phyloP scores from a whole-genome alignment of 2,329 filamentous ascomycete species.

The Pseudophaeomoniella oleicola region DNA sequence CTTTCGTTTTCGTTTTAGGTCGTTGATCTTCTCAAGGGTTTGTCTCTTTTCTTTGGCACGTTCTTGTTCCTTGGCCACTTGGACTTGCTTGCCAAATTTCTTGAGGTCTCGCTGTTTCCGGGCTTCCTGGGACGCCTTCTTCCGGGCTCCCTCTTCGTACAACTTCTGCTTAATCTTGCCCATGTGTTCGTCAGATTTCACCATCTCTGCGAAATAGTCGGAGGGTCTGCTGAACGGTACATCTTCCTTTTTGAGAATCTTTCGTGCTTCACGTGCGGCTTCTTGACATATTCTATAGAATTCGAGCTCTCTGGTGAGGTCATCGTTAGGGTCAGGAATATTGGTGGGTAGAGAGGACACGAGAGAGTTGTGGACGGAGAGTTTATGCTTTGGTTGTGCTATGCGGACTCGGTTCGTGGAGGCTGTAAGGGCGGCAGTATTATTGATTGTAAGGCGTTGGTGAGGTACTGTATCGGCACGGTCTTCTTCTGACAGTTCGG shows the following conservation, averaged over 20 bases:
- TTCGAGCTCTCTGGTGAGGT: slow-evolving; percentile 78
- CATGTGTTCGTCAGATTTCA: slow-evolving; percentile 98
- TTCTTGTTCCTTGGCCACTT: slow-evolving; percentile 92
- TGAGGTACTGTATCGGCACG: slow-evolving; percentile 77
- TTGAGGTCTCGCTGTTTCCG: slow-evolving; percentile 86
- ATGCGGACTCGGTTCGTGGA: slow-evolving; percentile 60
- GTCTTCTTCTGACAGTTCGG: slow-evolving; percentile 69
- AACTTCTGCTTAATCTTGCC: slow-evolving; percentile 88
- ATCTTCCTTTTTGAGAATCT: slow-evolving; percentile 65
- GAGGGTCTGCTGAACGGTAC: slow-evolving; percentile 75
- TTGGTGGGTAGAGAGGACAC: slow-evolving; percentile 43
- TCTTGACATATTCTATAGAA: slow-evolving; percentile 85
- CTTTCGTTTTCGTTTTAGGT: slow-evolving; percentile 87
- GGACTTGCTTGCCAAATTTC: slow-evolving; percentile 98
- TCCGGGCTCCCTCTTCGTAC: slow-evolving; percentile 76
- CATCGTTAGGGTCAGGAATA: slow-evolving; percentile 76
- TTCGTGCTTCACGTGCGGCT: slow-evolving; percentile 58
- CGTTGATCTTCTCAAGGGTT: slow-evolving; percentile 89
- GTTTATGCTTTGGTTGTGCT: slow-evolving; percentile 42
- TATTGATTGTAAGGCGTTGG: slow-evolving; percentile 93
- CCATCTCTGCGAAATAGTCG: slow-evolving; percentile 98
- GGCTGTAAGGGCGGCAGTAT: slow-evolving; percentile 70
- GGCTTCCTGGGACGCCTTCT: slow-evolving; percentile 85
- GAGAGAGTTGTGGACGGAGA: slow-evolving; percentile 71
- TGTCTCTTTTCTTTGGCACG: slow-evolving; percentile 82